Evolutionary conservation across 352 stramenopile genomes (phyloP).

Genomic region (Globisporangium radiosum): DNA sequence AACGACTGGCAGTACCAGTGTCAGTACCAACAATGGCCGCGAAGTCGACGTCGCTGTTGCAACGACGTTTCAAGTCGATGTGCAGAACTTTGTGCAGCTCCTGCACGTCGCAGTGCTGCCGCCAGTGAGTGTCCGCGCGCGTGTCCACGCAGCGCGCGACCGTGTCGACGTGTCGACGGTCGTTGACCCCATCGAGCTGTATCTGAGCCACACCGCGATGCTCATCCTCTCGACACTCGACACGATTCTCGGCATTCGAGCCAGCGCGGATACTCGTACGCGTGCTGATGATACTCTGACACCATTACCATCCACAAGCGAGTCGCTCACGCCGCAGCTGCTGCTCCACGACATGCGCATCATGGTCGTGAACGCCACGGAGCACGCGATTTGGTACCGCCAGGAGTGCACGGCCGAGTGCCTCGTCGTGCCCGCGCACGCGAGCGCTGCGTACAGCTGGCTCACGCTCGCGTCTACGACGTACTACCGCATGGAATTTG

Average conservation of each 20-base stretch:
- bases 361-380: constrained; percentile 36
- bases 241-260: constrained; percentile 21
- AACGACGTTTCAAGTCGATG: constrained; percentile 42
- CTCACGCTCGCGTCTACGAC: constrained; percentile 35
- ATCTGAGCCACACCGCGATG: constrained; percentile 66
- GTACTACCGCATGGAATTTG: constrained; percentile 55
- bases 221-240: constrained; percentile 52
- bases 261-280: not conserved
- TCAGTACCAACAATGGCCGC: constrained; percentile 7
- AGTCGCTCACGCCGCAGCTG: constrained; percentile 8
- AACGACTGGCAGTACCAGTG: constrained; percentile 5
- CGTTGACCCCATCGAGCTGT: constrained; percentile 43
- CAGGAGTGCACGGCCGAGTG: constrained; percentile 59
- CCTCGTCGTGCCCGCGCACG: constrained; percentile 25
- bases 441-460: constrained; percentile 59
- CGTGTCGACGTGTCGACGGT: constrained; percentile 41
- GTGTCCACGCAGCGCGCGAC: constrained; percentile 23
- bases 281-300: too few species aligned
- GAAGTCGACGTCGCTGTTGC: constrained; percentile 28
- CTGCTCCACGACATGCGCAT: constrained; percentile 59
- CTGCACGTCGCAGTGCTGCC: constrained; percentile 63
- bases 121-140: constrained; percentile 34
- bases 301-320: not conserved
- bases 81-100: constrained; percentile 72
- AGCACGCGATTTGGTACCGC: constrained; percentile 47